phyloP scores from a whole-genome alignment of 306 rosid genomes.

The Quercus rubra region DNA sequence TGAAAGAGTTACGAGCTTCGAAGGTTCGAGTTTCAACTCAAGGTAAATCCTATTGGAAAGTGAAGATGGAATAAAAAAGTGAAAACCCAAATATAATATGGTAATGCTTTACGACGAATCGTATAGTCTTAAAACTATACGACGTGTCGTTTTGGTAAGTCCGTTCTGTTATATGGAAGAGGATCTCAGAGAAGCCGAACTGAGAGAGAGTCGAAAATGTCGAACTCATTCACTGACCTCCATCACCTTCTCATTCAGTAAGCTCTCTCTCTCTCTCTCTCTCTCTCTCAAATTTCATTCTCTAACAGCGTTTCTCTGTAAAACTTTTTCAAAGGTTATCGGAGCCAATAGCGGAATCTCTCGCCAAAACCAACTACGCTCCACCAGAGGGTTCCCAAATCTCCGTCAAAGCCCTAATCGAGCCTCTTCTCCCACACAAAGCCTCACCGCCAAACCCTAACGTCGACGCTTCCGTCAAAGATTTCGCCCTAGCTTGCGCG shows the following conservation, averaged over 20 bases:
- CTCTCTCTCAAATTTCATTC: neutral
- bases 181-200: neutral
- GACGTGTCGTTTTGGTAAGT: neutral
- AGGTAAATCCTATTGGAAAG: too few relatives aligned
- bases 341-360: slow-evolving; percentile 35
- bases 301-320: neutral
- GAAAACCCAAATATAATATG: too few relatives aligned
- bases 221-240: slow-evolving; percentile 44
- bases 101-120: too few relatives aligned
- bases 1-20: too few relatives aligned
- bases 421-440: slow-evolving; percentile 50
- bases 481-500: slow-evolving; percentile 70
- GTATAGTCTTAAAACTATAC: neutral
- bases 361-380: slow-evolving; percentile 36
- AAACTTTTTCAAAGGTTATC: slow-evolving; percentile 44
- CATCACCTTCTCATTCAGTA: slow-evolving; percentile 48
- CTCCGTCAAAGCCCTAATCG: slow-evolving; percentile 58
- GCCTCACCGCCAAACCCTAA: slow-evolving; percentile 9
- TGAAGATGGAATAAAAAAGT: too few relatives aligned
- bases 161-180: neutral
- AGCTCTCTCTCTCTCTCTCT: neutral
- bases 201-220: slow-evolving; percentile 30
- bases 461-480: slow-evolving; percentile 40
- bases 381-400: slow-evolving; percentile 35
- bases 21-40: too few relatives aligned